Base-by-base conservation (phyloP, 1,284 basidiomycete genomes). In the Papiliotrema laurentii region DNA sequence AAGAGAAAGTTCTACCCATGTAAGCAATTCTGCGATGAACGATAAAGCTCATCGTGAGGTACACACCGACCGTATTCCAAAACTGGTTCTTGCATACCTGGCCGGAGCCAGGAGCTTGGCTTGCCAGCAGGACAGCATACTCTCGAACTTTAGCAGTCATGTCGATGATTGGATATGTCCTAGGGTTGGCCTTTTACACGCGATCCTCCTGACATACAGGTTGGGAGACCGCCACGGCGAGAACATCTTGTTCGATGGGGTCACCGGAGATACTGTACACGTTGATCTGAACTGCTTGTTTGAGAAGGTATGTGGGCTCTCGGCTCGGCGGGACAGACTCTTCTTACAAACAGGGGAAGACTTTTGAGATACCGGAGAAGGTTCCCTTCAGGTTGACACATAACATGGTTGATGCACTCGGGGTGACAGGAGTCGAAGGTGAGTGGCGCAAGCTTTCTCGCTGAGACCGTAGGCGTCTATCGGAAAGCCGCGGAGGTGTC, bases 221-320 rank as follows among this genome's bases (percentile, higher is more conserved):
- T 78, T 99, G n/a, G 96, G 96, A 13, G 96, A 99, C 72, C 82
- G 96, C 39, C 96, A 99, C 69, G 85, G 88, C 60, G 96, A 98
- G 74, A 99, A 99, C 66, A 97, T 98, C 42, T 78, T 99, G 10
- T 83, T 98, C 37, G 96, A 99, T 65, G 81, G 79, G 2, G 84
- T 84, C 50, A 87, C 84, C 0, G 96, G 96, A 3, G 93, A 97
- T 66, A 83, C 88, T 2, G 87, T 98, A 2, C 96, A 99, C 61
- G 93, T 98, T 42, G 96, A 99, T 73, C 90, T 99, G 63, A 97
- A 98, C 69, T 97, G 93, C 74, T 78, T 99, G 11, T 99, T 99
- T 62, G 96, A 98, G 61, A 94, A 91, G 80, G 87, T 85, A 50
- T 25, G 70, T 54, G n/a, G n/a, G n/a, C n/a, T n/a, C 38, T 5